Evolutionary conservation across 345 rosid genomes (phyloP).

Genomic region (Isatis tinctoria): DNA sequence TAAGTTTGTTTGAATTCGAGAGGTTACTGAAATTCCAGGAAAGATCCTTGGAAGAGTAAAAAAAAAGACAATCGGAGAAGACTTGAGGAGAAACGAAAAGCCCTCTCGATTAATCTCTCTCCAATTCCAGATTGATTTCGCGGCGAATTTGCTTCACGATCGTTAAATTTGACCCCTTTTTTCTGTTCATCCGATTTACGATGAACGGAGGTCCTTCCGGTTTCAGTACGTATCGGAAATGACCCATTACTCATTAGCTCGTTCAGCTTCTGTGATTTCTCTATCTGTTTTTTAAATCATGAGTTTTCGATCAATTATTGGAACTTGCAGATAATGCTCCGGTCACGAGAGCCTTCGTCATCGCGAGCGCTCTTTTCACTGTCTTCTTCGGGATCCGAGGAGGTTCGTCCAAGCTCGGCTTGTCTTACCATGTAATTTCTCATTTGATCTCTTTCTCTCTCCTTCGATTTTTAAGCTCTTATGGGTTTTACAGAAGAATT

Average conservation of each 20-base stretch:
- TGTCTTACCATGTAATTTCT: constrained; percentile 70
- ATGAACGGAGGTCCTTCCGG: constrained; percentile 99
- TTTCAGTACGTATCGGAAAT: constrained; percentile 52
- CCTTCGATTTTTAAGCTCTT: background rate
- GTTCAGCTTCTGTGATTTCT: background rate
- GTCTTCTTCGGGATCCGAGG: constrained; percentile 79
- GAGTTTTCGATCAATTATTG: background rate
- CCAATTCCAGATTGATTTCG: constrained; percentile 13
- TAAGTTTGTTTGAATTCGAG: background rate
- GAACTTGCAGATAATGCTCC: constrained; percentile 73
- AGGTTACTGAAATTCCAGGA: background rate
- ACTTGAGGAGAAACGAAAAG: background rate
- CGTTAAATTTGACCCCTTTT: background rate
- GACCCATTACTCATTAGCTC: background rate
- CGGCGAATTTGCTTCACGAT: background rate
- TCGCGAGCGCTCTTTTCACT: constrained; percentile 65
- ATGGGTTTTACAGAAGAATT: background rate
- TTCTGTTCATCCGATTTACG: constrained; percentile 21
- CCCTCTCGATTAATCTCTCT: background rate
- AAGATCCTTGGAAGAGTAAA: constrained; percentile 3
- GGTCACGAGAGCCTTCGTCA: constrained; percentile 61
- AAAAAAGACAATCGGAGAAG: background rate
- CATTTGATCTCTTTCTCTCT: background rate
- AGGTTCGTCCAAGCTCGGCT: constrained; percentile 56
- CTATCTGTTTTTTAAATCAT: background rate